Base-by-base conservation (phyloP, 1,284 basidiomycete genomes). In the Heterobasidion parviporum region DNA sequence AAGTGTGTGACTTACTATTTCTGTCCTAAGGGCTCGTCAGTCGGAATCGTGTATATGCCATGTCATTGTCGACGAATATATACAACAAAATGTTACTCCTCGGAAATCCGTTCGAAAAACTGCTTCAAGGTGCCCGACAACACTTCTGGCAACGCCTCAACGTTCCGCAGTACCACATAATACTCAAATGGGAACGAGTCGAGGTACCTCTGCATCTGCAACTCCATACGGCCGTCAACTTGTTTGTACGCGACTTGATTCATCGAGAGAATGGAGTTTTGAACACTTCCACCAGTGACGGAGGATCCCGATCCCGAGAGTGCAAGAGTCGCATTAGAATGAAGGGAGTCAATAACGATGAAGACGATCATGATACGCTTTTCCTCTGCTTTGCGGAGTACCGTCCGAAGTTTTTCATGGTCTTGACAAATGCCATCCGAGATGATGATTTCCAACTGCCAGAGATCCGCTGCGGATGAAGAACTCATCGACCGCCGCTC, bases 121-220 rank as follows among this genome's bases (percentile, higher is more conserved):
- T 99, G 95, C 63, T 93, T 86, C 57, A 99, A 74, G 1, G 94
- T 98, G 47, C 88, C 85, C n/a, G 91, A 81, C 59, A 99, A 74
- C 12, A 98, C 92, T 55, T 94, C 90, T 0, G 97, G 97, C 47
- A 99, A 74, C 5, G 93, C 85, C 69, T 97, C 94, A 44, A 97
- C 93, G 64, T 92, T 85, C 58, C 94, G 78, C 49, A 99, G 74
- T 15, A 99, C 90, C 52, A 98, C 89, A 64, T 95, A 99, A 70
- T 97, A 97, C 73, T 98, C 94, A 74, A 99, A 99, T 0, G 97
- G 97, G 82, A 99, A 99, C 3, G 92, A 89, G 67, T 98, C 94
- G 63, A 98, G 72, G 70, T 98, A 98, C 52, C 92, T 83, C 64
- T 89, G 81, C 77, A 98, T 85, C 66, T 92, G 84, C 62, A 99